Evolutionary conservation across 1,139 yeast genomes (phyloP).

Genomic region (Wickerhamomyces sp.): DNA sequence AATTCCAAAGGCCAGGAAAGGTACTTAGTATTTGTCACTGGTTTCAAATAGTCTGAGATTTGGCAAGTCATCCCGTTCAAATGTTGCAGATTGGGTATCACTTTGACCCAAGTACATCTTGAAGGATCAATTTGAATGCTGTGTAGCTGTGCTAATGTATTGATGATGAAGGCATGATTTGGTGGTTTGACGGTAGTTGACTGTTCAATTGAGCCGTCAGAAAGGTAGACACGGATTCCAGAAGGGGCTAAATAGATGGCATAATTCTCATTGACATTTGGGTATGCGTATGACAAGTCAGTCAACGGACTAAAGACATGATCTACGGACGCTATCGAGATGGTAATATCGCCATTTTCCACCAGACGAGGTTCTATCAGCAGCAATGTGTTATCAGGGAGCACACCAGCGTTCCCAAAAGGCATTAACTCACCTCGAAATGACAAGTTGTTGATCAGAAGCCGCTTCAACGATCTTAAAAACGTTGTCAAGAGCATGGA

Average conservation of each 20-base stretch:
- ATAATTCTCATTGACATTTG: slow-evolving; percentile 27
- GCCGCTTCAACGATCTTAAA: slow-evolving; percentile 54
- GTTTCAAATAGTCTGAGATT: slow-evolving; percentile 49
- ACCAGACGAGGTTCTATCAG: slow-evolving; percentile 54
- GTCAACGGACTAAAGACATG: slow-evolving; percentile 24
- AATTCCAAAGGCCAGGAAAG: slow-evolving; percentile 70
- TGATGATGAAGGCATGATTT: slow-evolving; percentile 43
- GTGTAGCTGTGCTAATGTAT: slow-evolving; percentile 48
- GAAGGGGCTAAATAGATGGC: slow-evolving; percentile 70
- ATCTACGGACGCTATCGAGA: slow-evolving; percentile 29
- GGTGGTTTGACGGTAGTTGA: slow-evolving; percentile 45
- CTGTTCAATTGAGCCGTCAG: slow-evolving; percentile 36
- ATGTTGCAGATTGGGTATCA: slow-evolving; percentile 63
- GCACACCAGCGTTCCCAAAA: slow-evolving; percentile 51
- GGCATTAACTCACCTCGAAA: slow-evolving; percentile 36
- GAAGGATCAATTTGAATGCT: slow-evolving; percentile 37
- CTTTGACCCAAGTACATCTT: slow-evolving; percentile 49
- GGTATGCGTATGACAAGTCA: slow-evolving; percentile 25
- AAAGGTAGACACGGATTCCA: slow-evolving; percentile 65
- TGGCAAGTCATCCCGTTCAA: slow-evolving; percentile 63
- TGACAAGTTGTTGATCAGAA: slow-evolving; percentile 44
- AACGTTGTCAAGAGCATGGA: slow-evolving; percentile 40
- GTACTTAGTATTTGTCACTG: slow-evolving; percentile 49
- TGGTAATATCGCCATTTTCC: slow-evolving; percentile 46
- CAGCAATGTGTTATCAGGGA: slow-evolving; percentile 29